phyloP scores from a whole-genome alignment of 495 filamentous ascomycete genomes.

The Talaromyces thailandensis region DNA sequence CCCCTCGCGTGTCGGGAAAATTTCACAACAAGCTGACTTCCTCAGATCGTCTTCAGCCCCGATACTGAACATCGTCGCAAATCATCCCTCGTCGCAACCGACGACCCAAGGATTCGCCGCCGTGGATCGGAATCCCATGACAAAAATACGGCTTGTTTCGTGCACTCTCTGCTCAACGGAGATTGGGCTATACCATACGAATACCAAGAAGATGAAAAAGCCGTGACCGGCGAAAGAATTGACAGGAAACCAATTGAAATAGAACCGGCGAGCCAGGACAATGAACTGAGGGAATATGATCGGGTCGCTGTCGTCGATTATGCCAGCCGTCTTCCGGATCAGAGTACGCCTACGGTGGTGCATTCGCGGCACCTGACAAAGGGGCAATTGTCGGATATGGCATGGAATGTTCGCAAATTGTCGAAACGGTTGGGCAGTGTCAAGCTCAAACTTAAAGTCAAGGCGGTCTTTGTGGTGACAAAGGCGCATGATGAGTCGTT shows the following conservation, averaged over 20 bases:
- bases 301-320: conserved; percentile 12
- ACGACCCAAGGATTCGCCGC: conserved; percentile 33
- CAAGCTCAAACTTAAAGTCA: conserved; percentile 67
- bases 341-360: conserved; percentile 21
- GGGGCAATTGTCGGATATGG: conserved; percentile 89
- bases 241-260: conserved; percentile 8
- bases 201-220: conserved; percentile 12
- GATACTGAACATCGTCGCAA: conserved; percentile 71
- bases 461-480: conserved; percentile 77
- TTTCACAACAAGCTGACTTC: background rate
- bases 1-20: background rate
- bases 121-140: conserved; percentile 27
- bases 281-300: conserved; percentile 16
- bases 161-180: conserved; percentile 69
- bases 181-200: conserved; percentile 26
- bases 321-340: conserved; percentile 13
- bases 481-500: conserved; percentile 80
- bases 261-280: conserved; percentile 18
- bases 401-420: conserved; percentile 85
- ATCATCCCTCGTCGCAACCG: conserved; percentile 66
- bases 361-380: conserved; percentile 75
- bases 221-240: conserved; percentile 14
- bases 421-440: conserved; percentile 76
- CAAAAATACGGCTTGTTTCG: conserved; percentile 64
- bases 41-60: conserved; percentile 65